A percentile compares a stretch with the other conserved stretches of the same genome.
These are phyloP conservation scores for Fusarium sp. DNA, from an alignment of 2,329 filamentous ascomycete genomes.

Conservation along the genomic window DNA sequence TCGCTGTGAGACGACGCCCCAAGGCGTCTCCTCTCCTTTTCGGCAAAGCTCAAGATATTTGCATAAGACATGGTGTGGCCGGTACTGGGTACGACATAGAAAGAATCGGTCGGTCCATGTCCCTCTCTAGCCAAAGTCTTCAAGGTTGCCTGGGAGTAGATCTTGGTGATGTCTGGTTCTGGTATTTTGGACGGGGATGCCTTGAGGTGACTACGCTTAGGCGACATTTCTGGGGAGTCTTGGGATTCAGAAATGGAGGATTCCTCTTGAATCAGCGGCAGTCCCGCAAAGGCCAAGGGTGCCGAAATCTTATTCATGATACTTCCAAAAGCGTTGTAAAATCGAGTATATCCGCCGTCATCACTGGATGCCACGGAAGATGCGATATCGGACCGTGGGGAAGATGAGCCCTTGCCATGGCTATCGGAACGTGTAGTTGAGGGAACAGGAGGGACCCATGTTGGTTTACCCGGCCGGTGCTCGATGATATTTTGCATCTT, in stretches of 20 bases:
- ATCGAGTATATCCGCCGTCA: conserved; percentile 88
- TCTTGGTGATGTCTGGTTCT: conserved; percentile 78
- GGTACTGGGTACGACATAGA: conserved; percentile 93
- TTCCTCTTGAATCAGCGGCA: conserved; percentile 77
- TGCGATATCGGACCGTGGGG: conserved; percentile 45
- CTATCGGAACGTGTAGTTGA: conserved; percentile 43
- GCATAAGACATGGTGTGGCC: conserved; percentile 95
- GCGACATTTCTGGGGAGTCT: conserved; percentile 54
- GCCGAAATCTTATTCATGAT: conserved; percentile 91
- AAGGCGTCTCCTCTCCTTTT: conserved; percentile 73
- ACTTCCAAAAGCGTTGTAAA: conserved; percentile 91
- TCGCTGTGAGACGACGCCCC: conserved; percentile 64
- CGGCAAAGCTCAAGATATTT: conserved; percentile 80
- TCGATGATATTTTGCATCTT: conserved; percentile 70
- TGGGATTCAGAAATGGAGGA: conserved; percentile 47
- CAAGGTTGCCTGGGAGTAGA: conserved; percentile 88
- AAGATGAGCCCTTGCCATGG: conserved; percentile 42
- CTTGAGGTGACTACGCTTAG: conserved; percentile 54
- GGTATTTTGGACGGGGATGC: conserved; percentile 46
- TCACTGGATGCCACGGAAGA: conserved; percentile 44
- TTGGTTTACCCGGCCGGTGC: conserved; percentile 63
- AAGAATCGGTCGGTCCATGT: conserved; percentile 76
- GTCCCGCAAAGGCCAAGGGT: conserved; percentile 89
- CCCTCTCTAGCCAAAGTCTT: conserved; percentile 79
- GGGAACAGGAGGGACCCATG: conserved; percentile 61